Base-by-base conservation (phyloP, 108 stramenopile species). In the Nannochloropsis oceanica region DNA sequence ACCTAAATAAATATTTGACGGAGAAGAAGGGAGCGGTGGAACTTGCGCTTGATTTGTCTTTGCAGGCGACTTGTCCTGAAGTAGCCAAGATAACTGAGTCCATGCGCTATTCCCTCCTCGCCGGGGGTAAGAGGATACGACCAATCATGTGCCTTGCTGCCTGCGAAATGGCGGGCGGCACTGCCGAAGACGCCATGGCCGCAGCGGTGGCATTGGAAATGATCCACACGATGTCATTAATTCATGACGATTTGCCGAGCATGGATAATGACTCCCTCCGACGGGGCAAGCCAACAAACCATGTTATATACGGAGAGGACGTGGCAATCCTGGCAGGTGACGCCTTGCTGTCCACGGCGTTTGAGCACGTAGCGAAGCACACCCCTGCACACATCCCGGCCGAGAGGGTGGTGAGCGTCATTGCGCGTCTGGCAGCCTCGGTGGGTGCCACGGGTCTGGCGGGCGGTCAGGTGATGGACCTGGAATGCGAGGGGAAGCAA, bases 181-280 rank as follows among this genome's bases (percentile, higher is more conserved):
- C 90, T 22, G 89, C 93, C 81, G 93, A 93, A 82, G 90, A 50
- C 25, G 95, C 96, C 80, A 95, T 97, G 92, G 95, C 96, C 12
- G 93, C 95, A 13, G 97, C 96, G 13, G 94, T 96, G n/a, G 93
- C 94, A 34, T 82, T 96, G 84, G 97, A 97, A 91, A 97, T 97
- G 97, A 97, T 97, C 84, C 97, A 97, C 87, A 96, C 97, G 34
- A 97, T 97, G 97, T 94, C 94, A 86, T 91, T 97, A 27, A 97
- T 96, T 83, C 97, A 97, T 86, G 97, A 97, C 88, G 97, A 97
- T 92, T 91, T 97, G 90, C 97, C 97, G 9, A 86, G 92, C 79
- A 96, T 97, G 96, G 97, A 97, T 81, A 93, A 97, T 85, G 97
- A 97, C 89, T 96, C 96, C 86, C 91, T 96, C 44, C 91, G 96